A percentile compares a stretch with the other conserved stretches of the same genome.
These are phyloP conservation scores for Staphylotrichum tortipilum DNA, from an alignment of 495 filamentous ascomycete species.

Conservation along the genomic window DNA sequence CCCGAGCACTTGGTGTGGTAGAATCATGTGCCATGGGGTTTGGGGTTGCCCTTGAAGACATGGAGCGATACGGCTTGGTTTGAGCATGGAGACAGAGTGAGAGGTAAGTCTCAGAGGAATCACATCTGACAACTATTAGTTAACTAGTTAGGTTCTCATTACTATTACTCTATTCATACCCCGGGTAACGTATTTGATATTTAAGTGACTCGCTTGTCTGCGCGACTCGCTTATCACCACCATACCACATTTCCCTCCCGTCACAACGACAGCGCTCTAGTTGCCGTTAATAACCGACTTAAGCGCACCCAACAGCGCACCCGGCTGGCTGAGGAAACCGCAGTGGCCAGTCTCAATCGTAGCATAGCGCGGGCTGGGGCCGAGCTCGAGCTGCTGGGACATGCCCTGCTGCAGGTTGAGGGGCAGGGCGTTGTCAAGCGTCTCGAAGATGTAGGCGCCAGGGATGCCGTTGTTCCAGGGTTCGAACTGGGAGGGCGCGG, in stretches of 20 bases:
- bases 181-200: no score
- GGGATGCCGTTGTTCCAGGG: conserved; percentile 6
- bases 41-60: no score
- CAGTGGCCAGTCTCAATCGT: not conserved
- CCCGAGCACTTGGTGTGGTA: no score
- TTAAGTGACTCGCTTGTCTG: no score
- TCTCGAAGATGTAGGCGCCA: conserved; percentile 3
- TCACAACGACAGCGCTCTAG: not conserved
- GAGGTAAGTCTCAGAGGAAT: no score
- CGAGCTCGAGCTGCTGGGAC: conserved; percentile 1
- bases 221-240: not conserved
- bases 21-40: no score
- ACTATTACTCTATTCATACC: no score
- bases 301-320: not conserved
- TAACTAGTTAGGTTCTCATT: no score
- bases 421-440: conserved; percentile 2
- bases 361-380: not conserved
- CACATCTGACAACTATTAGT: no score
- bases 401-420: not conserved
- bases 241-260: not conserved
- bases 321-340: conserved; percentile 1
- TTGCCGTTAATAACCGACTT: not conserved
- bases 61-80: no score
- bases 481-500: not conserved
- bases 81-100: no score